Evolutionary conservation across 2,329 filamentous ascomycete genomes (phyloP), one percentile per base, ranked within the genome.

Genomic region (Aschersonia sp.): DNA sequence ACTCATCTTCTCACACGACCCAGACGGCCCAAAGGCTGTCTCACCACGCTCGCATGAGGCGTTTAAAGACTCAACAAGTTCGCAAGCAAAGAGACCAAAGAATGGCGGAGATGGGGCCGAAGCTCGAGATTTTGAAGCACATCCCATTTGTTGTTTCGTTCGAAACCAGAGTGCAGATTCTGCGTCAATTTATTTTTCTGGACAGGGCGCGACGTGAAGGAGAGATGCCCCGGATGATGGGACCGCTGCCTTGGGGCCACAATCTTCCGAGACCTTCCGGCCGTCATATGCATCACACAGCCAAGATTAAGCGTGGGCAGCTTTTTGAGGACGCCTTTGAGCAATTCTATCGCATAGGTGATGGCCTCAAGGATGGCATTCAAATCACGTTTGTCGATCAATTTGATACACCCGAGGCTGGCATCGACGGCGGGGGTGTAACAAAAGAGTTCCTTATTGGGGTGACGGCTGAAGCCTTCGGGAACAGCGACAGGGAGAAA

Each of bases 111-210:
- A 80, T 95, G 51, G 87, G 85, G 0, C 91, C 92, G 1, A 83
- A 91, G 55, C 71, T 96, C 7, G 89, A 96, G 59, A 85, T 98
- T 4, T 66, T 98, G 46, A 84, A 92, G 55, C 94, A 97, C 58
- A 94, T 98, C 82, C 92, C 92, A 0, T 98, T 97, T 61, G 85
- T 91, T 54, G 92, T 98, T 43, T 92, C 91, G 0, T 98, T 98
- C 56, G 80, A 86, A 40, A 92, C 86, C 0, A 75, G 92, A 44
- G 92, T 98, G 4, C 80, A 89, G 60, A 91, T 97, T 30, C 97
- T 98, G 63, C 80, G 89, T 31, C 81, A 95, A 58, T 97, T 97
- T 56, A 85, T 97, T n/a, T 67, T 78, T 31, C 71, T 89, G 4
- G 92, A 98, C 63, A 57, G 56, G 30, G 30, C 28, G 6, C 57